Evolutionary conservation across 345 rosid genomes (phyloP), one percentile per base, ranked within the genome.

Genomic region (Erucastrum elatum): DNA sequence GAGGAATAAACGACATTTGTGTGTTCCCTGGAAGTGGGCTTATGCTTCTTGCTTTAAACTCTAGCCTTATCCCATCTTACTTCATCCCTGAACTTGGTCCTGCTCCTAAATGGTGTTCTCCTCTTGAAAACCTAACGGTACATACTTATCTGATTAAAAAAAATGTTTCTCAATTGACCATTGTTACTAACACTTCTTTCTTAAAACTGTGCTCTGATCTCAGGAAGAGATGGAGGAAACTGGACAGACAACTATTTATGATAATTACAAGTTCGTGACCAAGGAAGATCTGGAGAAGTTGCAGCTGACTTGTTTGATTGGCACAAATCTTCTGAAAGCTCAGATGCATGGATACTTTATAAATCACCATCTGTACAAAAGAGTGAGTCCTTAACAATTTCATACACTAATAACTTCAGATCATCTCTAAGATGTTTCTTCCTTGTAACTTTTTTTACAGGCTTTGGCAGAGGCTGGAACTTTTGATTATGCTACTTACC

Each of bases 211-310:
- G 31, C 64, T 82, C 60, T 74, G 31, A 56, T 82, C 60, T 58
- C 85, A 94, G 99, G 99, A 95, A 87, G 97, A 95, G 86, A 86
- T 91, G 73, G 98, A 93, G 86, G 99, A 93, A 78, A 88, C 83
- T 73, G 91, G 84, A 13, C 91, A 95, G 76, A 86, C 94, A 34
- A 85, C 88, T 65, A 91, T 91, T 77, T 95, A 93, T 72, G 97
- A 95, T 62, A 85, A 93, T 65, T 95, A 77, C 84, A 95, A 93
- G 84, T 95, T 91, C 80, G 86, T 95, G 86, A 89, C 94, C 3
- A 91, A 80, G 81, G 97, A 93, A 68, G 99, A 95, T 61, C 87
- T 95, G 72, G 91, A 91, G 81, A 93, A 82, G 77, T 86, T 95
- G 85, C 89, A 91, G 83, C 81, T 91, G 81, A 91, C 96, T 59